Evolutionary conservation across 2,329 filamentous ascomycete genomes (phyloP).

Genomic region (Pyricularia pennisetigena): DNA sequence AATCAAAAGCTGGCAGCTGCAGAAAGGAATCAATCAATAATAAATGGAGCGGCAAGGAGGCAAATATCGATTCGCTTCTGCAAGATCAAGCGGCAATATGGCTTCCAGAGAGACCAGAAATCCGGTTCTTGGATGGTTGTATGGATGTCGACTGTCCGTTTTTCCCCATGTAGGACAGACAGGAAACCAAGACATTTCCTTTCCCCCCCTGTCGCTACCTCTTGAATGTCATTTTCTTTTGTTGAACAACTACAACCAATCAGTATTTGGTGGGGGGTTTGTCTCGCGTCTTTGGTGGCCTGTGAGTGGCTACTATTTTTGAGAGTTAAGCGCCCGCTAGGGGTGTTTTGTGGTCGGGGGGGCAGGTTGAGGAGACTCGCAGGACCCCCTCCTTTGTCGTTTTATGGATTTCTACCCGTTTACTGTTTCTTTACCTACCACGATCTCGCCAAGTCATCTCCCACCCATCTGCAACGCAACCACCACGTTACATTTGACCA

Average conservation of each 20-base stretch:
- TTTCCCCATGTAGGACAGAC: background rate
- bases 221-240: background rate
- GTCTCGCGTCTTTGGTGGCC: background rate
- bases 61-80: slow-evolving; percentile 5
- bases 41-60: background rate
- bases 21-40: background rate
- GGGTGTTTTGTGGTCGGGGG: too few relatives aligned
- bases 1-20: background rate
- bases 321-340: slow-evolving; percentile 3
- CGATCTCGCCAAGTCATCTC: background rate
- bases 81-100: slow-evolving; percentile 3
- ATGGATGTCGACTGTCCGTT: background rate
- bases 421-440: background rate
- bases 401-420: background rate
- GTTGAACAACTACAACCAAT: background rate
- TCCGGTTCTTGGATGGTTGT: background rate
- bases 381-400: background rate
- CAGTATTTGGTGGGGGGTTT: background rate
- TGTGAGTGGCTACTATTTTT: slow-evolving; percentile 6
- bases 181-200: background rate
- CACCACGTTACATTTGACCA: background rate
- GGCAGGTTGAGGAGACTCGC: background rate
- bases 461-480: background rate
- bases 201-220: background rate
- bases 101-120: background rate